Conservation (phyloP, 2,329 filamentous ascomycete genomes). For the Calcarisporium arbuscula region DNA sequence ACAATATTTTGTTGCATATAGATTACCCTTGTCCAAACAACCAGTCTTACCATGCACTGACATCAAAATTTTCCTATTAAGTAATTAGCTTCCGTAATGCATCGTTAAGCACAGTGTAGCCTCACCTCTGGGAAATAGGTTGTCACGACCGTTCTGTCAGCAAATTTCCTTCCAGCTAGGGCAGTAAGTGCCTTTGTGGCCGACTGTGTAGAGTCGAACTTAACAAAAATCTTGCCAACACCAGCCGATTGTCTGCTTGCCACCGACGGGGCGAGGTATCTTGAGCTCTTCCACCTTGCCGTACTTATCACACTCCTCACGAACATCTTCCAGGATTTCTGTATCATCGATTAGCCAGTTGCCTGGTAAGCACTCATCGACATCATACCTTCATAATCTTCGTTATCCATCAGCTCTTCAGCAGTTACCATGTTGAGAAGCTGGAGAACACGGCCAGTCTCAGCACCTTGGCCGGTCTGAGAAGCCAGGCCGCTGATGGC, state of each 20-base stretch:
- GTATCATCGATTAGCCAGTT: slow-evolving; percentile 25
- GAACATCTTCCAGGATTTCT: slow-evolving; percentile 97
- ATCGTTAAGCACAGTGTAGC: too few species aligned
- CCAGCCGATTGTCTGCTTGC: slow-evolving; percentile 78
- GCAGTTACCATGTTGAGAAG: slow-evolving; percentile 97
- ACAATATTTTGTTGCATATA: too few species aligned
- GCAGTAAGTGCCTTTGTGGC: slow-evolving; percentile 80
- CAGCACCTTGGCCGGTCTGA: slow-evolving; percentile 71
- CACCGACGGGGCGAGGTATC: slow-evolving; percentile 79
- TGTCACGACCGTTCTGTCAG: slow-evolving; percentile 89
- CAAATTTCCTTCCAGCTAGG: slow-evolving; percentile 93
- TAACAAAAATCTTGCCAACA: slow-evolving; percentile 97
- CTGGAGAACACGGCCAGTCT: slow-evolving; percentile 79
- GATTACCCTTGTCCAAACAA: too few species aligned
- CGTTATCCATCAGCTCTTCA: slow-evolving; percentile 86
- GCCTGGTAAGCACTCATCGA: background rate
- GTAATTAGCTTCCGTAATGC: slow-evolving; percentile 22
- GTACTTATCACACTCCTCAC: slow-evolving; percentile 89
- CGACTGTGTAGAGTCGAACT: slow-evolving; percentile 72
- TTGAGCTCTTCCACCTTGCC: slow-evolving; percentile 83
- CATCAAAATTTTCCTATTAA: slow-evolving; percentile 85
- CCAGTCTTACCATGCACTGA: slow-evolving; percentile 86
- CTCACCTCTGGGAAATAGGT: slow-evolving; percentile 92
- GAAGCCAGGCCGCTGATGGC: slow-evolving; percentile 97
- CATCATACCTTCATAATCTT: slow-evolving; percentile 83